Evolutionary conservation across 2,329 filamentous ascomycete species (phyloP).

Genomic region (Alternaria arborescens): DNA sequence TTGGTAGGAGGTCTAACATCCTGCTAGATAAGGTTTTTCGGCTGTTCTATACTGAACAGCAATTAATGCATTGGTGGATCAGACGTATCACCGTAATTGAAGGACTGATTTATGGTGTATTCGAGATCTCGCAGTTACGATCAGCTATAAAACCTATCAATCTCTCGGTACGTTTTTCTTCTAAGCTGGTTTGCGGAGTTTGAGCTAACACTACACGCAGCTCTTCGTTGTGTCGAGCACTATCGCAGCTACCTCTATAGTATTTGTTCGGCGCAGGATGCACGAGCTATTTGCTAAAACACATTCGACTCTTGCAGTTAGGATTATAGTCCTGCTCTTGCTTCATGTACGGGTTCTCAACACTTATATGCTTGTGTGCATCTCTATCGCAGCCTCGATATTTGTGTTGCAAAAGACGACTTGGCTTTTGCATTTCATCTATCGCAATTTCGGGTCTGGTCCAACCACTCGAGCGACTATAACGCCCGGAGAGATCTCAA

Average conservation of each 20-base stretch:
- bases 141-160: neutral
- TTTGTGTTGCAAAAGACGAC: neutral
- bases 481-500: neutral
- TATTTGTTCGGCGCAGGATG: neutral
- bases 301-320: neutral
- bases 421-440: neutral
- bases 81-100: constrained; percentile 6
- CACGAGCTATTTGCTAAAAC: neutral
- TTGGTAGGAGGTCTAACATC: constrained; percentile 3
- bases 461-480: neutral
- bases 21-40: neutral
- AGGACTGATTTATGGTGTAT: neutral
- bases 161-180: neutral
- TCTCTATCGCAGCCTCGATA: neutral
- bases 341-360: neutral
- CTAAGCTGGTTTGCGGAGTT: no score
- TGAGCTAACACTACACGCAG: neutral
- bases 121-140: neutral
- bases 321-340: neutral
- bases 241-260: neutral
- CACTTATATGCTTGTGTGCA: neutral
- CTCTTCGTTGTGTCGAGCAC: neutral
- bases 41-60: neutral
- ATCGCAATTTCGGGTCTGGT: neutral
- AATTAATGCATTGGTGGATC: constrained; percentile 14